Evolutionary conservation across 148 eudicot genomes (phyloP), one percentile per base, ranked within the genome.

Genomic region (Heliosperma pusillum): DNA sequence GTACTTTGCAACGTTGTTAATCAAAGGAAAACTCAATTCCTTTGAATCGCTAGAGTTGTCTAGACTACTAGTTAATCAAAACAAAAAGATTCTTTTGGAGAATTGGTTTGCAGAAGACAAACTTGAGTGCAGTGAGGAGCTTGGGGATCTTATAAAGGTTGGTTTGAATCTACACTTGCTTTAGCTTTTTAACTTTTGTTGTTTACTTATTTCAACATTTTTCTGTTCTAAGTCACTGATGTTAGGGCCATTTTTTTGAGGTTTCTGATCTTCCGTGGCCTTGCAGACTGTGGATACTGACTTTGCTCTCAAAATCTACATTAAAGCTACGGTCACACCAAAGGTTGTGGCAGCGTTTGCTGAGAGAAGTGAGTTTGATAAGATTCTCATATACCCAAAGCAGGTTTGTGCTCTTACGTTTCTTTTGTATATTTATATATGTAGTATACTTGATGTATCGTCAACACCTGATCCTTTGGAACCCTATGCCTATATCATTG

Each of bases 61-160:
- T 30, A 91, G 97, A 68, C 83, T 93, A n/a, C 97, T 93, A 65
- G 98, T 93, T 33, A 33, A 33, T 33, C 36, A 33, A 33, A 33
- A 33, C 5, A 33, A 33, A 33, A 33, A 33, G 36, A 93, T 89
- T 82, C 89, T 93, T 45, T 75, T 93, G 80, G 98, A 93, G 83
- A 93, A 89, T 68, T 93, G 98, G 97, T 86, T 93, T 84, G 98
- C 98, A 20, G 98, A 93, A 75, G 98, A 93, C 82, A 93, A 93
- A 81, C 86, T 93, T 66, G 98, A 93, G 80, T 93, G 98, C 33
- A 93, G 97, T 66, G 98, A 93, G 83, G 98, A 93, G 87, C 98
- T 93, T 84, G 98, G 98, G 69, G 98, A 93, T 82, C 98, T 93
- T 79, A 97, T 93, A 74, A 93, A 93, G 98, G 98, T 91, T 42